These are phyloP conservation scores for Vigna trinervia DNA, from an alignment of 306 rosid species.

Conservation along the genomic window DNA sequence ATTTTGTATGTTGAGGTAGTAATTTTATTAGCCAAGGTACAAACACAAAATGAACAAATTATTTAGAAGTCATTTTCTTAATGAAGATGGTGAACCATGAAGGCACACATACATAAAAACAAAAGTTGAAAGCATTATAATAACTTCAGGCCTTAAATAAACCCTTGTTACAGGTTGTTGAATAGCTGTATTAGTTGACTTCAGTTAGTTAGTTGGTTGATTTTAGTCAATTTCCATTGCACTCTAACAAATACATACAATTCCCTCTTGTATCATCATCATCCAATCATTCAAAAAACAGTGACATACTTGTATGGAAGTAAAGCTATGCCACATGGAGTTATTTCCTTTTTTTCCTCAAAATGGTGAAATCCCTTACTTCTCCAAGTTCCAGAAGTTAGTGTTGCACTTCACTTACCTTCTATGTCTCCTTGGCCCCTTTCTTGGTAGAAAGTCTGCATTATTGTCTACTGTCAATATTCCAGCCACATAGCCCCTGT, in stretches of 20 bases:
- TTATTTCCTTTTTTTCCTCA: no score
- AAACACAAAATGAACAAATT: background rate
- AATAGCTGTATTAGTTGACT: no score
- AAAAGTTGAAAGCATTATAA: constrained; percentile 17
- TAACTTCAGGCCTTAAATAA: background rate
- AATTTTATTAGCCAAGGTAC: background rate
- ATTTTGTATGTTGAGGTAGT: background rate
- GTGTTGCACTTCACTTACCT: constrained; percentile 60
- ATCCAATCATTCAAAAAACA: no score
- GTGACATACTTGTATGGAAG: no score
- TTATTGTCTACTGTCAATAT: constrained; percentile 82
- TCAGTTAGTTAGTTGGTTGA: no score
- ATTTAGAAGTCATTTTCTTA: constrained; percentile 15
- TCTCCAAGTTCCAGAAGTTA: background rate
- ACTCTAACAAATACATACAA: no score
- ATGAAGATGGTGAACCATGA: constrained; percentile 20
- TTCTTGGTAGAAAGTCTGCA: constrained; percentile 83
- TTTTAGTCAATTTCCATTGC: no score
- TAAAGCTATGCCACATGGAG: no score
- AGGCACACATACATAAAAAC: background rate
- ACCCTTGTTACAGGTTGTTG: no score
- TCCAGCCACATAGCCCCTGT: constrained; percentile 78
- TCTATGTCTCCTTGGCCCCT: constrained; percentile 69
- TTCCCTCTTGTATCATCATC: no score
- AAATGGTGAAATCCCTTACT: background rate